Conservation (phyloP, 257 asterid species). For the Przewalskia tangutica region DNA sequence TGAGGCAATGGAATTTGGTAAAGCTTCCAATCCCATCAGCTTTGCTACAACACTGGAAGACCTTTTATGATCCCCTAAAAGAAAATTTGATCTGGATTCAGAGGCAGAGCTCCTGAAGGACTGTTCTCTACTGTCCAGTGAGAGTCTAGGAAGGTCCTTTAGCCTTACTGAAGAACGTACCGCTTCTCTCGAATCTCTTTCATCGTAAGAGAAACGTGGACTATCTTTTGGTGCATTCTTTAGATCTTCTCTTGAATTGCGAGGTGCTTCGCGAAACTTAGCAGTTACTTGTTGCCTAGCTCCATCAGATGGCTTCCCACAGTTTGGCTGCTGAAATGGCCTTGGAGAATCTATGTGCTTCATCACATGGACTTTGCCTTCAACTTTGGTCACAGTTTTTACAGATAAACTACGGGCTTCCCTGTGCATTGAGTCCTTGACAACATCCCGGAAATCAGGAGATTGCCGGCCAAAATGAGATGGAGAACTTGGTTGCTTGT, state of each 20-base stretch:
- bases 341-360: slow-evolving; percentile 91
- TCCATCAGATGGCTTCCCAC: slow-evolving; percentile 20
- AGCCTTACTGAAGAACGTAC: slow-evolving; percentile 37
- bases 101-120: slow-evolving; percentile 18
- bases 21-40: slow-evolving; percentile 86
- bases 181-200: slow-evolving; percentile 52
- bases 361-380: slow-evolving; percentile 41
- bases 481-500: slow-evolving; percentile 22
- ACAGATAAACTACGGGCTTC: slow-evolving; percentile 55
- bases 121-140: slow-evolving; percentile 79
- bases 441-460: slow-evolving; percentile 54
- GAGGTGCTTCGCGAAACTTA: slow-evolving; percentile 30
- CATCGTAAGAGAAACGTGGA: slow-evolving; percentile 78
- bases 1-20: slow-evolving; percentile 37
- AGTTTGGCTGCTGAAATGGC: slow-evolving; percentile 46
- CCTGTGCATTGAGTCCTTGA: slow-evolving; percentile 75
- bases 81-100: slow-evolving; percentile 43
- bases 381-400: slow-evolving; percentile 39
- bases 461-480: slow-evolving; percentile 20
- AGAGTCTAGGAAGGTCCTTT: slow-evolving; percentile 73
- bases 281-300: not conserved
- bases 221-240: slow-evolving; percentile 25
- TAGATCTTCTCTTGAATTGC: slow-evolving; percentile 30
- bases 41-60: slow-evolving; percentile 66
- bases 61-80: slow-evolving; percentile 36